A percentile compares a stretch with the other conserved stretches of the same genome.
Evolutionary conservation across 306 rosid species (phyloP).

Genomic region (Quercus wislizeni): DNA sequence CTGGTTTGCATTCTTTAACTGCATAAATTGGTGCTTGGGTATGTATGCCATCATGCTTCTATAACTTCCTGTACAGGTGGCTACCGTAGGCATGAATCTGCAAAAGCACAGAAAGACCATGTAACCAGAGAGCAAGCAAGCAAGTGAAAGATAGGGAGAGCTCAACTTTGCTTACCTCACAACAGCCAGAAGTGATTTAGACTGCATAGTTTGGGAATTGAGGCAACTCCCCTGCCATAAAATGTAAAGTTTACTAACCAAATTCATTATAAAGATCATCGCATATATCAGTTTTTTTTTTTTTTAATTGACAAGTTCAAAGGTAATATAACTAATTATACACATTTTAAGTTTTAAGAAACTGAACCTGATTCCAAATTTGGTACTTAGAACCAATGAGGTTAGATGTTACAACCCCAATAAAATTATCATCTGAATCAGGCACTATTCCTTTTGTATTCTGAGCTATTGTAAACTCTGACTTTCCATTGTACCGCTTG

Average conservation of each 20-base stretch:
- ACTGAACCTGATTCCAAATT: conserved; percentile 78
- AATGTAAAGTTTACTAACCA: neutral
- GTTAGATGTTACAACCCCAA: conserved; percentile 75
- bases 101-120: conserved; percentile 5
- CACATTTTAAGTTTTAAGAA: neutral
- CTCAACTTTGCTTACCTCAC: conserved; percentile 45
- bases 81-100: conserved; percentile 70
- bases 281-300: neutral
- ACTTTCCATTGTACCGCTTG: conserved; percentile 59
- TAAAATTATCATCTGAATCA: conserved; percentile 56
- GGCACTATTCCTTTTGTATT: conserved; percentile 55
- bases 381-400: conserved; percentile 78
- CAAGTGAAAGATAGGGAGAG: neutral
- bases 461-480: conserved; percentile 64
- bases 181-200: conserved; percentile 64
- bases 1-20: conserved; percentile 68
- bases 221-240: conserved; percentile 42
- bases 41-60: conserved; percentile 70
- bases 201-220: conserved; percentile 32
- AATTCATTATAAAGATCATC: neutral
- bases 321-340: neutral
- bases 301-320: neutral
- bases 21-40: conserved; percentile 79
- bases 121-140: neutral
- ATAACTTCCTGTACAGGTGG: conserved; percentile 83